These are phyloP conservation scores for Hemerocallis citrina DNA, from an alignment of 106 monocot genomes.

Conservation along the genomic window DNA sequence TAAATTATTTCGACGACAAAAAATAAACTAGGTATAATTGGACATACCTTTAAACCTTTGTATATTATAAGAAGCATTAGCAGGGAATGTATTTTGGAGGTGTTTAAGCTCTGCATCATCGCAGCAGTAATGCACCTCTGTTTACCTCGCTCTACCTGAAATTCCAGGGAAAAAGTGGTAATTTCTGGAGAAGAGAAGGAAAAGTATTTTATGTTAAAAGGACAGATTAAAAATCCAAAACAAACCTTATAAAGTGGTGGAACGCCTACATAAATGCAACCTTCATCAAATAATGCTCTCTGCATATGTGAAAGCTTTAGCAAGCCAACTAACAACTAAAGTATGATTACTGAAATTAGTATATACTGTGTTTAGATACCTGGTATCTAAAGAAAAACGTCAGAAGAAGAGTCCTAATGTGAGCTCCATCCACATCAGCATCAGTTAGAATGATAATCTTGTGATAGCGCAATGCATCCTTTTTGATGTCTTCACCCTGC, in stretches of 20 bases:
- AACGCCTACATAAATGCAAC: conserved; percentile 80
- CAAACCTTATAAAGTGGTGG: conserved; percentile 87
- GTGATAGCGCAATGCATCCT: conserved; percentile 71
- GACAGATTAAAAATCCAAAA: too few species aligned
- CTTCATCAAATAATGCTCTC: conserved; percentile 86
- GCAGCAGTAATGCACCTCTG: conserved; percentile 68
- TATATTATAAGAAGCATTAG: conserved; percentile 67
- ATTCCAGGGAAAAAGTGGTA: background rate
- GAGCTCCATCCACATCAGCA: conserved; percentile 90
- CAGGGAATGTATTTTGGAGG: conserved; percentile 47
- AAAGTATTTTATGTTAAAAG: background rate
- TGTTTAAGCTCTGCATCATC: conserved; percentile 60
- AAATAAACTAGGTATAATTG: too few species aligned
- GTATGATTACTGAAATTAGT: background rate
- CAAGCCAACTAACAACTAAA: background rate
- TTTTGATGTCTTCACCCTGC: conserved; percentile 84
- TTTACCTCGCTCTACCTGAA: conserved; percentile 75
- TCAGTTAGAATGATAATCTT: conserved; percentile 84
- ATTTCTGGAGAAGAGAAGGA: background rate
- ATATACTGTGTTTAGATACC: conserved; percentile 27
- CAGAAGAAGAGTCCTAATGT: conserved; percentile 73
- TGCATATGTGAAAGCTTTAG: conserved; percentile 12
- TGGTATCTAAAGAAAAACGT: conserved; percentile 94
- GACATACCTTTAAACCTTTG: conserved; percentile 81
- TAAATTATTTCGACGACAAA: too few species aligned